These are phyloP conservation scores for Diaporthe caulivora DNA, from an alignment of 2,329 filamentous ascomycete genomes.

Conservation along the genomic window DNA sequence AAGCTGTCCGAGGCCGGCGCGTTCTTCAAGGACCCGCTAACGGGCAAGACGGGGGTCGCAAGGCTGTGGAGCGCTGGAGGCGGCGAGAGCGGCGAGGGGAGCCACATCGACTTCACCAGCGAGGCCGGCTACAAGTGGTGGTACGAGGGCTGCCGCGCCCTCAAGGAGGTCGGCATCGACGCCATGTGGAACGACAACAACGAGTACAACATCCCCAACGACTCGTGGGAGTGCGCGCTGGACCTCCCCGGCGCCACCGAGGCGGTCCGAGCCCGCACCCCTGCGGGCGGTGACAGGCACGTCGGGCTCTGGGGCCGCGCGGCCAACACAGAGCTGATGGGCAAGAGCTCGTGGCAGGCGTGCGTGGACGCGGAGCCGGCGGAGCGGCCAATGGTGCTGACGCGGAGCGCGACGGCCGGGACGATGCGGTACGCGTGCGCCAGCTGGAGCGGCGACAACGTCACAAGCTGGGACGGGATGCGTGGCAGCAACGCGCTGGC, in stretches of 20 bases:
- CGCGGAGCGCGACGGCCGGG: conserved; percentile 77
- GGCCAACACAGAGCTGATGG: conserved; percentile 78
- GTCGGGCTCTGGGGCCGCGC: conserved; percentile 78
- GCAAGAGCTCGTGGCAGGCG: conserved; percentile 77
- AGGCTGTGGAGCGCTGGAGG: conserved; percentile 80
- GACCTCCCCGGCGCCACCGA: conserved; percentile 52
- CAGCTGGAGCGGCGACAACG: conserved; percentile 81
- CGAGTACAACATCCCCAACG: conserved; percentile 76
- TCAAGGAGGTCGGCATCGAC: conserved; percentile 75
- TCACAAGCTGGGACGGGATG: conserved; percentile 81
- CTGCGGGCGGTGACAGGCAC: conserved; percentile 53
- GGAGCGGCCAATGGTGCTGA: conserved; percentile 75
- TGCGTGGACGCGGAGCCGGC: conserved; percentile 69
- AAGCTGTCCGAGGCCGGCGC: conserved; percentile 69
- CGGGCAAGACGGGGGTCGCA: conserved; percentile 65
- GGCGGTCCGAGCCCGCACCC: conserved; percentile 39
- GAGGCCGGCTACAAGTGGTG: conserved; percentile 77
- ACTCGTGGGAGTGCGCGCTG: conserved; percentile 74
- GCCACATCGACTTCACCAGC: conserved; percentile 81
- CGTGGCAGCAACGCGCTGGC: conserved; percentile 78
- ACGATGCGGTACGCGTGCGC: conserved; percentile 79
- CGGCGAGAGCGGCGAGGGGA: conserved; percentile 76
- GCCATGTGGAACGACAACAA: conserved; percentile 87
- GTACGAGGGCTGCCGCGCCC: conserved; percentile 74
- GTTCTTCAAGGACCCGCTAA: conserved; percentile 72